These are phyloP conservation scores for Cryptosporidium bovis DNA, from an alignment of 169 alveolate genomes.

Conservation along the genomic window DNA sequence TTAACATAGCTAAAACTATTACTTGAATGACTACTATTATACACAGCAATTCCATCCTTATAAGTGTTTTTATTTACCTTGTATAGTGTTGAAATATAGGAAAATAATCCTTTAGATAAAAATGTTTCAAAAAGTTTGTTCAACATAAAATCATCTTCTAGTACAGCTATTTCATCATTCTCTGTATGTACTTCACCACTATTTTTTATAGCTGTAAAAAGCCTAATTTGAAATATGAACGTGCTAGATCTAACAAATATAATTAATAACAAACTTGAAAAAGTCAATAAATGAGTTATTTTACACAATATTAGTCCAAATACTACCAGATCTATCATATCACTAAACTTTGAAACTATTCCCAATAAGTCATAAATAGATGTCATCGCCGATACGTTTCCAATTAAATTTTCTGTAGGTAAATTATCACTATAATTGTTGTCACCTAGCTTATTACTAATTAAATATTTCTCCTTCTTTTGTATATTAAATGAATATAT, in stretches of 20 bases:
- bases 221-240: conserved; percentile 18
- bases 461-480: neutral
- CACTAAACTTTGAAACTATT: conserved; percentile 7
- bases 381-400: no score
- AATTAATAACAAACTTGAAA: neutral
- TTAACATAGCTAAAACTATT: neutral
- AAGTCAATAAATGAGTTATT: neutral
- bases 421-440: no score
- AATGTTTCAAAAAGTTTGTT: conserved; percentile 12
- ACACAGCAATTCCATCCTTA: neutral
- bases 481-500: conserved; percentile 5
- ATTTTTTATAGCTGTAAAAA: conserved; percentile 10
- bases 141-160: conserved; percentile 13
- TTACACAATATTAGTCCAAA: neutral
- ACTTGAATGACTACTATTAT: neutral
- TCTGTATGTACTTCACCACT: neutral
- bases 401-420: no score
- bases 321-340: conserved; percentile 1
- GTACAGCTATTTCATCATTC: neutral
- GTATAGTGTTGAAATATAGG: neutral
- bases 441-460: neutral
- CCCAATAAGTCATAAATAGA: conserved; percentile 18
- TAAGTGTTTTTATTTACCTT: neutral
- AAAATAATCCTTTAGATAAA: conserved; percentile 7
- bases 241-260: conserved; percentile 18